phyloP scores from a whole-genome alignment of 345 rosid genomes.

The Angophora floribunda region DNA sequence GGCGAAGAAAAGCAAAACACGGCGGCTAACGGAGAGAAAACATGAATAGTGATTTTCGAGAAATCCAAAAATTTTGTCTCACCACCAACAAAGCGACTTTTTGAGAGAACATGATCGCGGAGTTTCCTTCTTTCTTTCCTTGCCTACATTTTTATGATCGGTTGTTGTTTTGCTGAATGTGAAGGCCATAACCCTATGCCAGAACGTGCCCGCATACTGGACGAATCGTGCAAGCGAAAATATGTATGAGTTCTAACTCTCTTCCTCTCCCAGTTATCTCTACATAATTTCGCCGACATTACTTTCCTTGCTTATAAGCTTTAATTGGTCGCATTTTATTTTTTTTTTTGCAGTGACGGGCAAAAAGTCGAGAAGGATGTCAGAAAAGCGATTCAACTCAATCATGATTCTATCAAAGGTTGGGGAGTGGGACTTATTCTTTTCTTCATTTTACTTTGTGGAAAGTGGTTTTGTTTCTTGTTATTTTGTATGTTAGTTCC shows the following conservation, averaged over 20 bases:
- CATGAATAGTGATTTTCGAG: no score
- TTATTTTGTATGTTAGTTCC: no score
- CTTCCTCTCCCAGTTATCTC: background rate
- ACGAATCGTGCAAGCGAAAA: constrained; percentile 89
- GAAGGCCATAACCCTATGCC: constrained; percentile 80
- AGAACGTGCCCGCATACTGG: constrained; percentile 73
- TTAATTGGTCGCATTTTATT: background rate
- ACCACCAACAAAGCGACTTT: no score
- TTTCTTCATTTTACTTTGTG: no score
- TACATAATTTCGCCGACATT: no score
- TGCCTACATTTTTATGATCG: background rate
- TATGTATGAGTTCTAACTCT: constrained; percentile 18
- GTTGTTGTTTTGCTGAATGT: background rate
- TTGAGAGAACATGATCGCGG: no score
- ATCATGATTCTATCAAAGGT: constrained; percentile 26
- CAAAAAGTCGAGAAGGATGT: constrained; percentile 68
- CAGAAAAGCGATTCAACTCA: constrained; percentile 60
- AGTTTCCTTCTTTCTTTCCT: background rate
- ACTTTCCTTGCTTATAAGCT: background rate
- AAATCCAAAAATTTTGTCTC: no score
- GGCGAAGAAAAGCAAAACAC: no score
- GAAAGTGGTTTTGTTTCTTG: no score
- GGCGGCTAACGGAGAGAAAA: no score
- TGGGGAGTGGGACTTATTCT: background rate
- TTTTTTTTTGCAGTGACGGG: constrained; percentile 52